Base-by-base conservation (phyloP, 257 asterid genomes). In the Ocimum tenuiflorum region DNA sequence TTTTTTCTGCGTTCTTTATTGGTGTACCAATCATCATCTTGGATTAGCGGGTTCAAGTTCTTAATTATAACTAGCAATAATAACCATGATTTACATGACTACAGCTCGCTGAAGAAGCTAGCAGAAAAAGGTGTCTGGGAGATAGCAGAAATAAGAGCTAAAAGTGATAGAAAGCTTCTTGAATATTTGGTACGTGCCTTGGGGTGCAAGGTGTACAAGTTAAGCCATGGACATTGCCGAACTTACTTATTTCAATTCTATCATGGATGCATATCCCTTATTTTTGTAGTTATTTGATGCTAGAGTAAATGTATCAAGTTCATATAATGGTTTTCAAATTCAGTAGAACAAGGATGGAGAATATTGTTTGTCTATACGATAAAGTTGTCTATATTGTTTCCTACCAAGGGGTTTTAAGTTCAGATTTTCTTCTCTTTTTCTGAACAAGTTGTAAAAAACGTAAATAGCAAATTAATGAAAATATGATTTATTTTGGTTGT, bases 41-140 rank as follows among this genome's bases (percentile, higher is more conserved):
- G 42, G 24, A 52, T 46, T 22, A 41, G 31, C 35, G 46, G n/a
- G 36, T 55, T 51, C 58, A 46, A 58, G 27, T 68, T 7, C 63
- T 38, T 39, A 65, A 12, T 36, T 2, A 19, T 39, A 54, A 31
- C 18, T 14, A 33, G 43, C 47, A 20, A 60, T 33, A 14, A 27
- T 67, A 58, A 51, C 42, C 46, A 42, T 53, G 45, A 51, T 65
- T 57, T 68, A 63, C 45, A 48, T 52, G 74, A 56, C 73, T 79
- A 57, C 97, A 94, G 99, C 71, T 77, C 85, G 59, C 70, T 94
- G 71, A 94, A 89, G 86, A 89, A 86, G 83, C 88, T 94, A 56
- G 99, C 95, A 23, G 97, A 94, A 82, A 82, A 83, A 73, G 99
- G 99, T 57, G 82, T 85, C 60, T 94, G 99, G 99, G 99, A 90